Percentiles rank a stretch among this genome's conserved stretches.
These are phyloP conservation scores for Trichoderma oligosporum DNA, from an alignment of 2,329 filamentous ascomycete species.

Conservation along the genomic window DNA sequence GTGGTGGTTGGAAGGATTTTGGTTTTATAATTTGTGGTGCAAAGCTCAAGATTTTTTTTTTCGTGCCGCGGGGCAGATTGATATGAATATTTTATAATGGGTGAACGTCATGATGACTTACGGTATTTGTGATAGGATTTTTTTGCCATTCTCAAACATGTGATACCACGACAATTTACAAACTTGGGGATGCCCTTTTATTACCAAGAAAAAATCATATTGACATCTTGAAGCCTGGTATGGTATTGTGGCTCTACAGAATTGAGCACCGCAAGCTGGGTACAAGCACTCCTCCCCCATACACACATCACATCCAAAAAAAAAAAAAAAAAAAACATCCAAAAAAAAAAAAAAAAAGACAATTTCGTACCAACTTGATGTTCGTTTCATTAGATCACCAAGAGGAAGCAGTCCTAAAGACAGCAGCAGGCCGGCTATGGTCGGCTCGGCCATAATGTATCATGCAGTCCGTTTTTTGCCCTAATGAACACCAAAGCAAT, in stretches of 20 bases:
- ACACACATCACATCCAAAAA: not conserved
- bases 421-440: conserved; percentile 44
- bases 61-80: conserved; percentile 13
- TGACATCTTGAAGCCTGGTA: not conserved
- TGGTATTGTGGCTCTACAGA: not conserved
- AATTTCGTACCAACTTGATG: conserved; percentile 36
- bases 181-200: too few relatives aligned
- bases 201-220: not conserved
- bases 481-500: conserved; percentile 54
- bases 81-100: not conserved
- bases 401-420: conserved; percentile 44
- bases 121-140: not conserved
- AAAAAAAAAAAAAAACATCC: too few relatives aligned
- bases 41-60: conserved; percentile 7
- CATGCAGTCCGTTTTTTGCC: conserved; percentile 49
- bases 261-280: not conserved
- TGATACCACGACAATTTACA: not conserved
- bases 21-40: not conserved
- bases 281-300: not conserved
- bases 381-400: conserved; percentile 46
- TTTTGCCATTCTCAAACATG: not conserved
- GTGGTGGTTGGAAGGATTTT: not conserved
- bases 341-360: not conserved
- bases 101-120: conserved; percentile 18
- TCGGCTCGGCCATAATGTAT: conserved; percentile 37